Percentiles rank a stretch among this genome's conserved stretches.
Conservation (phyloP, 1,284 basidiomycete species). For the Leccinum huronense region DNA sequence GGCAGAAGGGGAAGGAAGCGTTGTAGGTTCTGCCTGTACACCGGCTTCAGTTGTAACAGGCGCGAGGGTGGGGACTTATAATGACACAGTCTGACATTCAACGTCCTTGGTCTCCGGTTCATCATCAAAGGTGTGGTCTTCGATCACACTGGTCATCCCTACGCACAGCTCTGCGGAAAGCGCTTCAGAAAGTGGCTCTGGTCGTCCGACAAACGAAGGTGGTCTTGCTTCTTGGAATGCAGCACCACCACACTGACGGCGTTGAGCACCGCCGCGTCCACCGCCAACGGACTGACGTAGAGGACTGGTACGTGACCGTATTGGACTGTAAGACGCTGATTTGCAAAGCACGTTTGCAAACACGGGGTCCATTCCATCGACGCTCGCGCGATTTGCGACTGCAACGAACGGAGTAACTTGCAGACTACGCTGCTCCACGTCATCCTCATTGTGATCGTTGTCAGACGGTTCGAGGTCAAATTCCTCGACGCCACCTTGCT, state of each 20-base stretch:
- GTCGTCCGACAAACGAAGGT: conserved; percentile 63
- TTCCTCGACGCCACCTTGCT: conserved; percentile 40
- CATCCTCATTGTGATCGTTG: conserved; percentile 42
- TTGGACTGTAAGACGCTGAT: conserved; percentile 53
- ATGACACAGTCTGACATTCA: conserved; percentile 56
- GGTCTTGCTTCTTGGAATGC: conserved; percentile 66
- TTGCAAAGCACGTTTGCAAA: conserved; percentile 75
- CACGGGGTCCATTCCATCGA: conserved; percentile 82
- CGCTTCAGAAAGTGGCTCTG: conserved; percentile 56
- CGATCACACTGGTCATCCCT: conserved; percentile 46
- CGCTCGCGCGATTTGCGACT: conserved; percentile 58
- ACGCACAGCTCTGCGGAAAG: conserved; percentile 56
- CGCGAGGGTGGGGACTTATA: conserved; percentile 33
- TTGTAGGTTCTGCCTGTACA: conserved; percentile 32
- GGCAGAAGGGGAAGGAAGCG: conserved; percentile 21
- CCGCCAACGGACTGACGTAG: conserved; percentile 52
- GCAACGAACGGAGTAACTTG: conserved; percentile 40
- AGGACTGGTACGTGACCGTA: conserved; percentile 52
- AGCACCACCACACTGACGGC: conserved; percentile 58
- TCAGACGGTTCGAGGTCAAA: conserved; percentile 31
- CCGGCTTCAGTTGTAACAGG: conserved; percentile 36
- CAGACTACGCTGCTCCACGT: conserved; percentile 36
- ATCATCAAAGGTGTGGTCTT: conserved; percentile 41
- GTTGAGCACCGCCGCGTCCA: conserved; percentile 49
- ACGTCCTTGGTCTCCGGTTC: conserved; percentile 62